phyloP scores from a whole-genome alignment of 352 stramenopile species.

The Globisporangium alternatum region DNA sequence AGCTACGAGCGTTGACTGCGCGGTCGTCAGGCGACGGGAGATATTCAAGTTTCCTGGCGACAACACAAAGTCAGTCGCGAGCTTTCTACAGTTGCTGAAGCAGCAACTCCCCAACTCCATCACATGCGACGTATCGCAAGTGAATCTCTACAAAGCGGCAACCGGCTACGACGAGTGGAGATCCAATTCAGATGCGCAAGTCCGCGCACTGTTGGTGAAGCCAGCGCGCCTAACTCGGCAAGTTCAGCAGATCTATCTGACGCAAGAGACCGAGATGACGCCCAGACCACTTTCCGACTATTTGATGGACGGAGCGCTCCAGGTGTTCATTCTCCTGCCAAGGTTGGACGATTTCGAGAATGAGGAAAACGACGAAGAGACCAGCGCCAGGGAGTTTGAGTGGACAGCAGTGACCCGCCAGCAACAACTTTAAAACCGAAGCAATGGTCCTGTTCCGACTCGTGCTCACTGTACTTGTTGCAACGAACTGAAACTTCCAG shows the following conservation, averaged over 20 bases:
- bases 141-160: neutral
- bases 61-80: neutral
- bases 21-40: neutral
- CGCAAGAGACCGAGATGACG: neutral
- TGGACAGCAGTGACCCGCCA: neutral
- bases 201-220: neutral
- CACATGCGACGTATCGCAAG: neutral
- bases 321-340: slow-evolving; percentile 2
- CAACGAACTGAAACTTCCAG: neutral
- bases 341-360: neutral
- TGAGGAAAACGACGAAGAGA: neutral
- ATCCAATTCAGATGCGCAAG: neutral
- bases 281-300: neutral
- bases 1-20: neutral
- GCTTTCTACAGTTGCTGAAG: neutral
- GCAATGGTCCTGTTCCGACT: neutral
- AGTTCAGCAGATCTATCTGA: neutral
- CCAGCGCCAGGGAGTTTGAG: neutral
- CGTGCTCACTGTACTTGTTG: neutral
- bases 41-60: neutral
- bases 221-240: neutral
- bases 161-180: neutral
- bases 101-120: neutral
- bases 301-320: neutral
- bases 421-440: neutral